Evolutionary conservation across 352 stramenopile species (phyloP), one percentile per base, ranked within the genome.

Genomic region (Phytophthora macrochlamydospora): DNA sequence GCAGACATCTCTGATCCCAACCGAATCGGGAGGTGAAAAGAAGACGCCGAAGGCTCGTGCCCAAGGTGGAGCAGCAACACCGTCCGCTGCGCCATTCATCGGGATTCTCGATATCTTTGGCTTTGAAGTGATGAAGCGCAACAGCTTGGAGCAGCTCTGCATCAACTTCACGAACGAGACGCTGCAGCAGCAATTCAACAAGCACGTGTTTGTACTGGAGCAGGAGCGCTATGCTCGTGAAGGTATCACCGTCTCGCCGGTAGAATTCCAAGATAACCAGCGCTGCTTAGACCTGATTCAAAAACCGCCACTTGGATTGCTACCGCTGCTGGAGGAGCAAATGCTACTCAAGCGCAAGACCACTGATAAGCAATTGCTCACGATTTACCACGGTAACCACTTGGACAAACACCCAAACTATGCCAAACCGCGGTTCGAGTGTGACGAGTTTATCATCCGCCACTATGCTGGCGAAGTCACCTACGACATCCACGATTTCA

Each of bases 121-220:
- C 8, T 97, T 97, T 59, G 91, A 97, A 62, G 87, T 91, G 18
- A 94, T 97, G 85, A 71, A 87, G 52, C 79, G 73, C 43, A 97
- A 97, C 73, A 94, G 81, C 38, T 75, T 97, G 9, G 90, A 97
- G 69, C 91, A 97, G 53, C 66, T 97, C 4, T 95, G 90, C 59
- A 97, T 97, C 73, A 97, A 97, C 61, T 97, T 95, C 58, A 93
- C 88, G 29, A 97, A 97, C 70, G 90, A 97, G 70, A 95, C 83
- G 37, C 71, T 97, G 6, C 90, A 97, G 58, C 87, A 95, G 59
- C 89, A 94, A 53, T 97, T 97, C 67, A 97, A 96, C 68, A 85
- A 90, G 51, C 87, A 97, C 57, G 84, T 94, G 7, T 95, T 95
- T 50, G 85, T 93, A 40, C 61, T 94, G 1, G 87, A 95, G 51